These are phyloP conservation scores for Catenaria anguillulae DNA, from an alignment of 371 early-diverging fungal species.

Conservation along the genomic window DNA sequence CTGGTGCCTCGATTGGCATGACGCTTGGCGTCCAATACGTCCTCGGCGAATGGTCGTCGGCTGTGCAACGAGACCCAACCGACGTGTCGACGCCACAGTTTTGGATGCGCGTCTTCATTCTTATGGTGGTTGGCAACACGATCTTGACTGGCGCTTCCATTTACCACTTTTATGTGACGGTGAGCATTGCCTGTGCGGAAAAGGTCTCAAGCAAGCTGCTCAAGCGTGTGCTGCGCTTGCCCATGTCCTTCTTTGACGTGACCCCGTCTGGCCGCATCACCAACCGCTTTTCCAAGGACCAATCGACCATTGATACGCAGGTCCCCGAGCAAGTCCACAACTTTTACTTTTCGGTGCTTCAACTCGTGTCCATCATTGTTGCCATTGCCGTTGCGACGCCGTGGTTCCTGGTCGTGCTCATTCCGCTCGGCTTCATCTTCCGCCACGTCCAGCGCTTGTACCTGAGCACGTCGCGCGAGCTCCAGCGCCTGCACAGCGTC, in stretches of 20 bases:
- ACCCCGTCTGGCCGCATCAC: constrained; percentile 47
- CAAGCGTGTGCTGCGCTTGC: not conserved
- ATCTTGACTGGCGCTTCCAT: constrained; percentile 56
- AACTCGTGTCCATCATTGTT: constrained; percentile 15
- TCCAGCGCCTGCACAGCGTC: constrained; percentile 33
- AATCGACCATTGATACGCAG: constrained; percentile 38
- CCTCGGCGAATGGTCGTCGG: not conserved
- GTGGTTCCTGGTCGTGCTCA: not conserved
- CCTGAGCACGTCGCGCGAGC: constrained; percentile 26
- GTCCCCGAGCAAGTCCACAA: not conserved
- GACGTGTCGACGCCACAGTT: no score
- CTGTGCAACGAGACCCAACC: no score
- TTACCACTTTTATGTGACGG: constrained; percentile 36
- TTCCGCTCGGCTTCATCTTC: not conserved
- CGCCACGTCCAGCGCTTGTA: not conserved
- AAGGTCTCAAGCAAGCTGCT: not conserved
- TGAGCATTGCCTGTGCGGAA: no score
- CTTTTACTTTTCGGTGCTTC: constrained; percentile 6
- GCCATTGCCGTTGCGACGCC: not conserved
- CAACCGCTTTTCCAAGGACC: constrained; percentile 71
- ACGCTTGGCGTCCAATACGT: not conserved
- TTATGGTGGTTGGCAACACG: constrained; percentile 42
- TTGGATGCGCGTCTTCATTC: constrained; percentile 68
- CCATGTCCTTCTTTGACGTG: constrained; percentile 15
- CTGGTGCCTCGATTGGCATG: no score